These are phyloP conservation scores for Pelargonium australe DNA, from an alignment of 441 rosid genomes.

Conservation along the genomic window DNA sequence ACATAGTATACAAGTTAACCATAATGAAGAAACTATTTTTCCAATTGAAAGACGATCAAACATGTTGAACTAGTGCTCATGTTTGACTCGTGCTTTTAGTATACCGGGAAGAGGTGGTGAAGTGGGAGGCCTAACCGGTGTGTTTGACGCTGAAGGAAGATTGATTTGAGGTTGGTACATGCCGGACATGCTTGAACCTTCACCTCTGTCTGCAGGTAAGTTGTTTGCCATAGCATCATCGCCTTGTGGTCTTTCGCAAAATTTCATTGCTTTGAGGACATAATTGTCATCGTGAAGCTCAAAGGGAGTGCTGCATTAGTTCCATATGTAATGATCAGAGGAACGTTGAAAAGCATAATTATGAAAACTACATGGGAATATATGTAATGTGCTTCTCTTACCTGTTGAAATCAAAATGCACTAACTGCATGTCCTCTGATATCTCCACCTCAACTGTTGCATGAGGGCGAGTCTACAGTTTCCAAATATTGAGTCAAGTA, in stretches of 20 bases:
- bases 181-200: constrained; percentile 48
- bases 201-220: constrained; percentile 35
- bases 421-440: constrained; percentile 99
- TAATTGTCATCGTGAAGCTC: constrained; percentile 97
- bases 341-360: not conserved
- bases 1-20: constrained; percentile 53
- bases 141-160: constrained; percentile 33
- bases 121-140: constrained; percentile 42
- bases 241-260: constrained; percentile 52
- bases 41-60: constrained; percentile 25
- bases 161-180: constrained; percentile 38
- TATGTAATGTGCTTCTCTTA: constrained; percentile 10
- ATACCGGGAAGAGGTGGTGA: constrained; percentile 66
- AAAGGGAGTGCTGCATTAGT: constrained; percentile 74
- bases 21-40: constrained; percentile 21
- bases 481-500: constrained; percentile 14
- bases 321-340: not conserved
- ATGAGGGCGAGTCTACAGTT: constrained; percentile 83
- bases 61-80: constrained; percentile 44
- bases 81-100: constrained; percentile 62
- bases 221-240: constrained; percentile 27
- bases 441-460: constrained; percentile 99
- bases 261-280: constrained; percentile 90
- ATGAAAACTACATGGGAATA: not conserved
- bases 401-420: constrained; percentile 99